A percentile compares a stretch with the other conserved stretches of the same genome.
Conservation (phyloP, 225 moss, liverwort and hornwort species). For the Physcomitrium patens region DNA sequence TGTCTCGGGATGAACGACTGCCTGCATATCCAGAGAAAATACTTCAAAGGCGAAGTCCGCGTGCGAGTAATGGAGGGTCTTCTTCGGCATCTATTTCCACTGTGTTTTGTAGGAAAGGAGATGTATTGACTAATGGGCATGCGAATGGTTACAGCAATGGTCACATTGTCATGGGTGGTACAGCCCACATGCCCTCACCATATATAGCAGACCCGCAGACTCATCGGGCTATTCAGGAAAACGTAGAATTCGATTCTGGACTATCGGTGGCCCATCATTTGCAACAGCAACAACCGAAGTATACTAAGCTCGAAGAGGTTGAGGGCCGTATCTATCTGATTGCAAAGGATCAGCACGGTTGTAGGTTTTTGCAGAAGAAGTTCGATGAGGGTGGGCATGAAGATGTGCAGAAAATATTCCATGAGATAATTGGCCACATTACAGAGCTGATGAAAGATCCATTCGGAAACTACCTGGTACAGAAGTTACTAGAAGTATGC, state of each 20-base stretch:
- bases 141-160: slow-evolving; percentile 62
- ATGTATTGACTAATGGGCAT: slow-evolving; percentile 55
- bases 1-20: slow-evolving; percentile 65
- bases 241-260: slow-evolving; percentile 69
- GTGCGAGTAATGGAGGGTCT: slow-evolving; percentile 54
- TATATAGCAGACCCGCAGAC: slow-evolving; percentile 45
- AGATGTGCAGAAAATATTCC: slow-evolving; percentile 93
- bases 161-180: slow-evolving; percentile 41
- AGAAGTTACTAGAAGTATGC: slow-evolving; percentile 94
- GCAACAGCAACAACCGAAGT: slow-evolving; percentile 90
- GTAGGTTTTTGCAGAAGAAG: slow-evolving; percentile 97
- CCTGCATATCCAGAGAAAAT: slow-evolving; percentile 73
- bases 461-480: slow-evolving; percentile 94
- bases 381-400: slow-evolving; percentile 97
- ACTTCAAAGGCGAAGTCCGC: slow-evolving; percentile 66
- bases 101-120: slow-evolving; percentile 54
- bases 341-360: slow-evolving; percentile 98
- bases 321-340: slow-evolving; percentile 93
- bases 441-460: slow-evolving; percentile 98
- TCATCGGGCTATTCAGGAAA: slow-evolving; percentile 62
- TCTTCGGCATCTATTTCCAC: slow-evolving; percentile 38
- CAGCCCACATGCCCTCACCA: slow-evolving; percentile 46
- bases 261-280: slow-evolving; percentile 63
- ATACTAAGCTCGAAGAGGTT: slow-evolving; percentile 92
- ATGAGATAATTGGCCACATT: slow-evolving; percentile 94